These are phyloP conservation scores for Orbilia brochopaga DNA, from an alignment of 2,329 filamentous ascomycete genomes.

Conservation along the genomic window DNA sequence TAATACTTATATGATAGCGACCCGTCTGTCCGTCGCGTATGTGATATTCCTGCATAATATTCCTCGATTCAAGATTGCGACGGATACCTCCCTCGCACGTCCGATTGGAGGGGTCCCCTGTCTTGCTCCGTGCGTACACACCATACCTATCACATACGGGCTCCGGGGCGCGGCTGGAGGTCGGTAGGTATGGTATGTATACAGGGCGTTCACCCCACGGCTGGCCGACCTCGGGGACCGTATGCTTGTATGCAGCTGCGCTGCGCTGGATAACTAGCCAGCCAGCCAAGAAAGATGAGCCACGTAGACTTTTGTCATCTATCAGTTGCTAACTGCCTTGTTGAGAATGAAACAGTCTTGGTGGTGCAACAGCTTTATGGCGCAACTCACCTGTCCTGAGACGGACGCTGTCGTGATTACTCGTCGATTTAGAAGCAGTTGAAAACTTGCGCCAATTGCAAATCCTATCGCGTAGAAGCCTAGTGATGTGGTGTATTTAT, in stretches of 20 bases:
- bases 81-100: background rate
- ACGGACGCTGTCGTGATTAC: background rate
- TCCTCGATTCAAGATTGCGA: constrained; percentile 2
- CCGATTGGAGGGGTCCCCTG: background rate
- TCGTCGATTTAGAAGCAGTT: background rate
- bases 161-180: background rate
- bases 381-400: background rate
- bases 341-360: constrained; percentile 5
- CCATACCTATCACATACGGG: background rate
- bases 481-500: too few species aligned
- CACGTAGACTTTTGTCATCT: constrained; percentile 1
- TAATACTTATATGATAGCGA: background rate
- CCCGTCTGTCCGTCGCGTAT: background rate
- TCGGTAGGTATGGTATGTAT: too few species aligned
- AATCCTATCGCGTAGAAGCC: too few species aligned
- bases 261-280: too few species aligned
- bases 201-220: too few species aligned
- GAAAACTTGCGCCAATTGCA: background rate
- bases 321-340: background rate
- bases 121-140: background rate
- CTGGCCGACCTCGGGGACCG: too few species aligned
- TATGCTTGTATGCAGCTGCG: too few species aligned
- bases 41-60: constrained; percentile 4
- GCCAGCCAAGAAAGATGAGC: background rate
- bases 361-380: background rate